Conservation (phyloP, 495 filamentous ascomycete species). For the Lasiosphaeria ovina region DNA sequence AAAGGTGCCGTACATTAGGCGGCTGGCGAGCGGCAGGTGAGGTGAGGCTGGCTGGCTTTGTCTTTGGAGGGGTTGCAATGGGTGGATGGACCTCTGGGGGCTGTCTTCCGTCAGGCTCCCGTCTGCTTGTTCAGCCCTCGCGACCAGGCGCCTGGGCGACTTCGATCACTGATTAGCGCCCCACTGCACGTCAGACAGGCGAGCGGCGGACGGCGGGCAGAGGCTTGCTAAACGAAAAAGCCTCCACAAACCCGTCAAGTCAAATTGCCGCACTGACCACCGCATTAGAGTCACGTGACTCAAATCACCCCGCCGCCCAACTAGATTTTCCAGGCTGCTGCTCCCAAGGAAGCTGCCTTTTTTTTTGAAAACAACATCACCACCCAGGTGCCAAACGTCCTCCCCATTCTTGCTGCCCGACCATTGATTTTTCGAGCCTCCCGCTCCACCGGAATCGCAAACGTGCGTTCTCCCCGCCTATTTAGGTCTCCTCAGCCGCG, state of each 20-base stretch:
- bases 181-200: background rate
- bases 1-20: too few relatives aligned
- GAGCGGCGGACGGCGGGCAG: background rate
- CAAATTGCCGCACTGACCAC: constrained; percentile 26
- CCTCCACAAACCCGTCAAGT: background rate
- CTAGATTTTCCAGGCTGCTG: constrained; percentile 40
- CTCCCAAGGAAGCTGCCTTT: constrained; percentile 27
- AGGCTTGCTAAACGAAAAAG: background rate
- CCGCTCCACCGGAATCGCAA: constrained; percentile 13
- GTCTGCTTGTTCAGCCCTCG: too few relatives aligned
- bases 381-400: constrained; percentile 22
- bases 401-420: constrained; percentile 32
- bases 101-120: too few relatives aligned
- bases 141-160: too few relatives aligned
- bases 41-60: too few relatives aligned
- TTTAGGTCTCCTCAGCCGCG: background rate
- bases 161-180: too few relatives aligned
- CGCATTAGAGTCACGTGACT: constrained; percentile 25
- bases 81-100: too few relatives aligned
- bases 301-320: constrained; percentile 36
- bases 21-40: too few relatives aligned
- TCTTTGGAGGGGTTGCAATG: too few relatives aligned
- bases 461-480: constrained; percentile 22
- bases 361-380: constrained; percentile 34
- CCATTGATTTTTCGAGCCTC: constrained; percentile 18